These are phyloP conservation scores for Plantago rigida DNA, from an alignment of 305 asterid genomes.

Conservation along the genomic window DNA sequence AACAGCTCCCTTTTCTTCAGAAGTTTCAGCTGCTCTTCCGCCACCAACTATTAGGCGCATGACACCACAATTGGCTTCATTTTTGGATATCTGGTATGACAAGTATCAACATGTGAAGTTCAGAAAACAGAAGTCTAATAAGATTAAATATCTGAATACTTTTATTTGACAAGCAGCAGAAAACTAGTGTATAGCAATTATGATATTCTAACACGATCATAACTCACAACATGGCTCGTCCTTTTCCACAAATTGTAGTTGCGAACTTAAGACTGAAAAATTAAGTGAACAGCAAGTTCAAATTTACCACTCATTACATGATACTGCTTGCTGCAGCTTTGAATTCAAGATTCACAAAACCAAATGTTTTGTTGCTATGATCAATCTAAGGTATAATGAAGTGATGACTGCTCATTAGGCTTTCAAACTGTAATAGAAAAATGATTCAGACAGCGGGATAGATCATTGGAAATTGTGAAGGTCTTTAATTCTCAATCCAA, in stretches of 20 bases:
- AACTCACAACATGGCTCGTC: neutral
- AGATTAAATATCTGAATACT: neutral
- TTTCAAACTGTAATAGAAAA: neutral
- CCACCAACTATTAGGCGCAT: constrained; percentile 99
- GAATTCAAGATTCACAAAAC: neutral
- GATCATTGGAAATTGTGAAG: neutral
- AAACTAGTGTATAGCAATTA: constrained; percentile 17
- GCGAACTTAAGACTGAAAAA: too few relatives aligned
- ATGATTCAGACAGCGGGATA: neutral
- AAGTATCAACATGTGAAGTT: constrained; percentile 13
- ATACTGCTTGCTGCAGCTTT: neutral
- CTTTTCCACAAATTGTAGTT: neutral
- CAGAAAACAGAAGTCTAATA: constrained; percentile 13
- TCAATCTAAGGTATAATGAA: neutral
- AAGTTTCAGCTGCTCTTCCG: constrained; percentile 90
- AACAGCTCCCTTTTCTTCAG: constrained; percentile 75
- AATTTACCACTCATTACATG: too few relatives aligned
- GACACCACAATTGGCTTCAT: constrained; percentile 92
- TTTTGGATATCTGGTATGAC: constrained; percentile 55
- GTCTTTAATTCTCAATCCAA: neutral
- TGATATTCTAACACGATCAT: neutral
- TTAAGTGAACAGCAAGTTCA: too few relatives aligned
- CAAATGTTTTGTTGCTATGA: neutral
- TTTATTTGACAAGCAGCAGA: constrained; percentile 14
- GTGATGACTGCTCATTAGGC: neutral